These are phyloP conservation scores for Pichia gijzeniarum DNA, from an alignment of 805 yeast species.

Conservation along the genomic window DNA sequence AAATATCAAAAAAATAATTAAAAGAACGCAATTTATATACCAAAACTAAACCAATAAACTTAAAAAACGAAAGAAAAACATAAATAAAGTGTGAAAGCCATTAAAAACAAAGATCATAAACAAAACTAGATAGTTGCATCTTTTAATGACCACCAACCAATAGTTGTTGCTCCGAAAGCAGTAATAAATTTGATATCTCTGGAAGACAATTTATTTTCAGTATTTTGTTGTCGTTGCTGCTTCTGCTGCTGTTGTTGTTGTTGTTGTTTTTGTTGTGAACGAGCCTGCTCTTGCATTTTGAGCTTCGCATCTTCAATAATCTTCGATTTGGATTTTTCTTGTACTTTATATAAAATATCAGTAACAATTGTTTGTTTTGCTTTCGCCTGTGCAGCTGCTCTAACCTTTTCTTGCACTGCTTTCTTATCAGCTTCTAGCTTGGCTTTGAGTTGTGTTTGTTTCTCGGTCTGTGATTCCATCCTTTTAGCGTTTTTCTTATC, in stretches of 20 bases:
- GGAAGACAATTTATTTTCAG: constrained; percentile 4
- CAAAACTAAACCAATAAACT: neutral
- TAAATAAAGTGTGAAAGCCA: neutral
- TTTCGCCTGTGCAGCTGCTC: neutral
- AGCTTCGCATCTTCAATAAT: constrained; percentile 12
- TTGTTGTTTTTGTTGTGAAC: neutral
- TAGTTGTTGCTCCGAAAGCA: constrained; percentile 22
- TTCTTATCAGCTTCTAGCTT: neutral
- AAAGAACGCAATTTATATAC: too few relatives aligned
- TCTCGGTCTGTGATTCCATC: too few relatives aligned
- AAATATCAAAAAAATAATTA: neutral
- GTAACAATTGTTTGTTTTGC: neutral
- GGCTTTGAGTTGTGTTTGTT: too few relatives aligned
- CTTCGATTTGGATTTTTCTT: constrained; percentile 10
- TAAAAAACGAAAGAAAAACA: constrained; percentile 1
- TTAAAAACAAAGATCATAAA: neutral
- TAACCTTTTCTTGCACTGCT: too few relatives aligned
- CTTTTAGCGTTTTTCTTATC: too few relatives aligned
- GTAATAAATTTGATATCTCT: constrained; percentile 24
- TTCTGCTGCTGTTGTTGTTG: constrained; percentile 5
- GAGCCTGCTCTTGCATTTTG: constrained; percentile 6
- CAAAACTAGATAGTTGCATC: constrained; percentile 2
- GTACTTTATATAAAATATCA: neutral
- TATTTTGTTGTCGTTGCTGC: constrained; percentile 1
- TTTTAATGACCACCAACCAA: constrained; percentile 32